These are phyloP conservation scores for Trichoderma gracile DNA, from an alignment of 2,329 filamentous ascomycete genomes.

Conservation along the genomic window DNA sequence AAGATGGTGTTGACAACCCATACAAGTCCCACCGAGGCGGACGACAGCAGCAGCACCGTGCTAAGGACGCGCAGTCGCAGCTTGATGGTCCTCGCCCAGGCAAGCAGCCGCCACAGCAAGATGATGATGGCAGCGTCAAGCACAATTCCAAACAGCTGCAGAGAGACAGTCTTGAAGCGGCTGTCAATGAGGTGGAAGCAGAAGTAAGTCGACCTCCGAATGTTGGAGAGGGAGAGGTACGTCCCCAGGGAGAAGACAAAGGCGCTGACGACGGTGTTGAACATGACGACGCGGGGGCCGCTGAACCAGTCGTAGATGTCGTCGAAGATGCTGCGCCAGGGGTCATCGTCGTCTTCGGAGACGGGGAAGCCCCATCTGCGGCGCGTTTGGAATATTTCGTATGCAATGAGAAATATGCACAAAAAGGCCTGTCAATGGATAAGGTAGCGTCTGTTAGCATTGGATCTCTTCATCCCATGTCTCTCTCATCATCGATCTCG, in stretches of 20 bases:
- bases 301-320: conserved; percentile 51
- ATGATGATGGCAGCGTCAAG: conserved; percentile 51
- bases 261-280: conserved; percentile 41
- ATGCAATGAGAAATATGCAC: conserved; percentile 46
- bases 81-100: conserved; percentile 52
- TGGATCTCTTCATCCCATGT: no score
- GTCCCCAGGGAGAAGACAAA: conserved; percentile 47
- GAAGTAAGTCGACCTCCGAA: conserved; percentile 51
- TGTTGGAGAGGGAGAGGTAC: conserved; percentile 43
- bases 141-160: conserved; percentile 48
- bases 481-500: not conserved
- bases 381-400: conserved; percentile 46
- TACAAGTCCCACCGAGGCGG: conserved; percentile 42
- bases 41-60: conserved; percentile 45
- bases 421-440: conserved; percentile 46
- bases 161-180: conserved; percentile 38
- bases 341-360: conserved; percentile 46
- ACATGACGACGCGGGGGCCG: conserved; percentile 42
- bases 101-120: conserved; percentile 53
- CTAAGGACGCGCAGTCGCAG: conserved; percentile 49
- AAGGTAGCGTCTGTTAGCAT: not conserved
- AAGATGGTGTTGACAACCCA: conserved; percentile 40
- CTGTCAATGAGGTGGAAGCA: conserved; percentile 50
- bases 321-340: conserved; percentile 50
- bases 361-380: conserved; percentile 36